Evolutionary conservation across 2,329 filamentous ascomycete genomes (phyloP).

Genomic region (Ceratocystis albifundus): DNA sequence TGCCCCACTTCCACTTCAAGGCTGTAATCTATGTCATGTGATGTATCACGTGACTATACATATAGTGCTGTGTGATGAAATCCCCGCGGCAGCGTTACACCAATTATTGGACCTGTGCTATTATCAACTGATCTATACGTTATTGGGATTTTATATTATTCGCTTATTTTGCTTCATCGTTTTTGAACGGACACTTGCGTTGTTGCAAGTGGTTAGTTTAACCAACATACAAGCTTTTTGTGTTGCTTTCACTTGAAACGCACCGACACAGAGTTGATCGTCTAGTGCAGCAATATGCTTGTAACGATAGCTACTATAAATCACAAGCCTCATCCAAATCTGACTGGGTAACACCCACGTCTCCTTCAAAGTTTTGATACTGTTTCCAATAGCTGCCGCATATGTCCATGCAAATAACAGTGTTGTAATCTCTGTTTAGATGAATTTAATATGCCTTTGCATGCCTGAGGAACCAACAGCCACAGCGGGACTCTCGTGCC

Average conservation of each 20-base stretch:
- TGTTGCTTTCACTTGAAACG: not conserved
- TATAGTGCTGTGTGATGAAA: too few species aligned
- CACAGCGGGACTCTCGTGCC: not conserved
- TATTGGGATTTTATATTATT: not conserved
- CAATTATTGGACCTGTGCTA: not conserved
- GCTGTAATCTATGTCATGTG: not conserved
- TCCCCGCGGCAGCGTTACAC: not conserved
- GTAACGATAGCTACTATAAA: not conserved
- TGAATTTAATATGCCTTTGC: not conserved
- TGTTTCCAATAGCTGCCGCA: not conserved
- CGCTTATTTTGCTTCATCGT: not conserved
- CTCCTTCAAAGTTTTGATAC: not conserved
- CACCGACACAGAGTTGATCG: not conserved
- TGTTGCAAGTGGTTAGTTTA: not conserved
- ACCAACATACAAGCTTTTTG: not conserved
- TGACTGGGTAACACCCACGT: not conserved
- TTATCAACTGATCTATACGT: not conserved
- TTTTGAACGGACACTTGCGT: not conserved
- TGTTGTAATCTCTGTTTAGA: not conserved
- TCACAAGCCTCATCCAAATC: not conserved
- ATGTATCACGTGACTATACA: not conserved
- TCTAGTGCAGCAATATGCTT: not conserved
- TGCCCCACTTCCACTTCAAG: conserved; percentile 4
- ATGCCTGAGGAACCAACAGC: not conserved
- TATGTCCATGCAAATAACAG: not conserved